A percentile compares a stretch with the other conserved stretches of the same genome.
Evolutionary conservation across 306 rosid species (phyloP).

Genomic region (Mimosa pudica): DNA sequence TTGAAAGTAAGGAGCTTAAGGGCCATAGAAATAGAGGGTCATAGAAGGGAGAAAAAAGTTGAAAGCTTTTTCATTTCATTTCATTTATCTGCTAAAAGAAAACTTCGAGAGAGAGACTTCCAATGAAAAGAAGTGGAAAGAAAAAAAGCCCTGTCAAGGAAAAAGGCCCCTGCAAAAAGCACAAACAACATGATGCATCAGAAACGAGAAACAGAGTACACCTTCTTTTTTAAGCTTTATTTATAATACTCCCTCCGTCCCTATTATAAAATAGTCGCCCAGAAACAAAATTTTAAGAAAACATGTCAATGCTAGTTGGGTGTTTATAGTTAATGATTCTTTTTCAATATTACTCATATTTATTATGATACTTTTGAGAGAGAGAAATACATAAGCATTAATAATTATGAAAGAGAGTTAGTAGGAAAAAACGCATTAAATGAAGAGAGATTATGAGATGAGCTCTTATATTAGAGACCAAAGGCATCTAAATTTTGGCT

Average conservation of each 20-base stretch:
- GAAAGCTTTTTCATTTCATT: constrained; percentile 16
- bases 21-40: constrained; percentile 33
- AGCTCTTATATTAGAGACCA: too few relatives aligned
- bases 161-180: constrained; percentile 58
- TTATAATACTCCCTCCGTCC: neutral
- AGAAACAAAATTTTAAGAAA: too few relatives aligned
- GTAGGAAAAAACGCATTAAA: too few relatives aligned
- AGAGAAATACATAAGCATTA: too few relatives aligned
- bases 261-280: too few relatives aligned
- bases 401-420: too few relatives aligned
- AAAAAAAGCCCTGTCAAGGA: constrained; percentile 24
- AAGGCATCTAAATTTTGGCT: too few relatives aligned
- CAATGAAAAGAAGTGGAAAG: constrained; percentile 20
- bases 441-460: too few relatives aligned
- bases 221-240: constrained; percentile 7
- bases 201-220: constrained; percentile 44
- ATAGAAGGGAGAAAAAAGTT: neutral
- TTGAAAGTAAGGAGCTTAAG: constrained; percentile 36
- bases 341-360: too few relatives aligned
- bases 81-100: neutral
- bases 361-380: too few relatives aligned
- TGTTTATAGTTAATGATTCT: too few relatives aligned
- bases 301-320: too few relatives aligned
- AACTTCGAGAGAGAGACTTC: constrained; percentile 37
- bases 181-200: constrained; percentile 73